These are phyloP conservation scores for Basipetospora chlamydospora DNA, from an alignment of 2,329 filamentous ascomycete genomes.

Conservation along the genomic window DNA sequence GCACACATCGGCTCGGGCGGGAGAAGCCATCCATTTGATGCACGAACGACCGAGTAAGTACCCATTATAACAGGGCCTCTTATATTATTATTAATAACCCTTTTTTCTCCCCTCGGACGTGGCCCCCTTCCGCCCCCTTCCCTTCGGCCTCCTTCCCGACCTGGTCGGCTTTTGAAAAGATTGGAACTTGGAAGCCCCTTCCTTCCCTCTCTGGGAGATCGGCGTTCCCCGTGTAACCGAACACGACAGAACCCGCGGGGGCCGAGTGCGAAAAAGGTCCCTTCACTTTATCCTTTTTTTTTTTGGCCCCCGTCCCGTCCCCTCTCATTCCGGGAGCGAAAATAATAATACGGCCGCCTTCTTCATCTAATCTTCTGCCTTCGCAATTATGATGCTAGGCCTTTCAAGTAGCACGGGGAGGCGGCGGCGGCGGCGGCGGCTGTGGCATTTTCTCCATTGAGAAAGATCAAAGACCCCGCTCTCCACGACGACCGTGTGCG, in stretches of 20 bases:
- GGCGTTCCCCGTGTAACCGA: neutral
- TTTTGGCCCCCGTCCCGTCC: conserved; percentile 5
- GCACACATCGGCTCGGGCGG: too few relatives aligned
- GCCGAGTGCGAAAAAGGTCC: neutral
- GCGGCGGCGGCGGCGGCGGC: neutral
- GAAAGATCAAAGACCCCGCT: neutral
- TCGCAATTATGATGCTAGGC: neutral
- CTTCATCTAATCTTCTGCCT: neutral
- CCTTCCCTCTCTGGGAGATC: neutral
- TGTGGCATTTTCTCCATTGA: neutral
- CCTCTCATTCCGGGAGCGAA: neutral
- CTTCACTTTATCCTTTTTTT: neutral
- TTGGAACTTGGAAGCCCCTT: neutral
- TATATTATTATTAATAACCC: too few relatives aligned
- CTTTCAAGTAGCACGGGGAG: neutral
- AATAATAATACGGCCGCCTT: neutral
- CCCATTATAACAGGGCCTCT: too few relatives aligned
- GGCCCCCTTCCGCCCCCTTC: neutral
- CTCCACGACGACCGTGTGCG: neutral
- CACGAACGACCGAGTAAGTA: too few relatives aligned
- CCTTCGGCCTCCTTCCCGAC: neutral
- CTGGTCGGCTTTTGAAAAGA: neutral
- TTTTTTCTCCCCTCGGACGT: neutral
- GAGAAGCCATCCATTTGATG: too few relatives aligned
- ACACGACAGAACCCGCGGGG: neutral